Evolutionary conservation across 192 early-diverging fungal genomes (phyloP).

Genomic region (Coemansia sp.): DNA sequence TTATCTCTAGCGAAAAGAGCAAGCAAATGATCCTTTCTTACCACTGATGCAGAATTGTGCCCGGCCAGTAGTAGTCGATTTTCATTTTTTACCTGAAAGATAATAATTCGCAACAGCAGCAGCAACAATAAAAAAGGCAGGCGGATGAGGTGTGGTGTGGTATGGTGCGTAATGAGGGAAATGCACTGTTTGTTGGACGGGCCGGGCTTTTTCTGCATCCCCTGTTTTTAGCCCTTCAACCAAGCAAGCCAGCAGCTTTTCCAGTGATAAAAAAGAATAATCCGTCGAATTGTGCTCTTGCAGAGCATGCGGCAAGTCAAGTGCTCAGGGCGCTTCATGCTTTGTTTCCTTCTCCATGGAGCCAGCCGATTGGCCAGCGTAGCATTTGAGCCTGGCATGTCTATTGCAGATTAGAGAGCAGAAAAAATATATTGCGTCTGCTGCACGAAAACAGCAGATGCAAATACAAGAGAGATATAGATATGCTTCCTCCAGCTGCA

Average conservation of each 20-base stretch:
- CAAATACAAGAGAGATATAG: not conserved
- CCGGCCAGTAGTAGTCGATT: no score
- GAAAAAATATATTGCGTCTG: not conserved
- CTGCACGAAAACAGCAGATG: not conserved
- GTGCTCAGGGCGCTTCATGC: not conserved
- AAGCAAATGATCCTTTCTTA: no score
- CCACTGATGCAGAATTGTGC: no score
- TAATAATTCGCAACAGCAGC: no score
- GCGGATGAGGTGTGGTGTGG: no score
- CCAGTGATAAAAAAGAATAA: not conserved
- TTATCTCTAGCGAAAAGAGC: no score
- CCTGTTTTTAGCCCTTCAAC: not conserved
- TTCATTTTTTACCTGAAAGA: no score
- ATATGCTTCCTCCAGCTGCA: not conserved
- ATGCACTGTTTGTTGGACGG: no score
- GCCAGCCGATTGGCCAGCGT: not conserved
- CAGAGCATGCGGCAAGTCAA: slow-evolving; percentile 1
- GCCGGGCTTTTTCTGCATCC: not conserved
- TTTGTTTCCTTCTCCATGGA: not conserved
- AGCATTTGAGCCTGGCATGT: no score
- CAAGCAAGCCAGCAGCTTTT: not conserved
- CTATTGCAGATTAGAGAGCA: not conserved
- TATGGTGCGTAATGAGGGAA: no score
- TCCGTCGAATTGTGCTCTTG: not conserved
- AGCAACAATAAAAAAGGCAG: no score